These are phyloP conservation scores for Leishmania guyanensis DNA, from an alignment of 208 protist species.

Conservation along the genomic window DNA sequence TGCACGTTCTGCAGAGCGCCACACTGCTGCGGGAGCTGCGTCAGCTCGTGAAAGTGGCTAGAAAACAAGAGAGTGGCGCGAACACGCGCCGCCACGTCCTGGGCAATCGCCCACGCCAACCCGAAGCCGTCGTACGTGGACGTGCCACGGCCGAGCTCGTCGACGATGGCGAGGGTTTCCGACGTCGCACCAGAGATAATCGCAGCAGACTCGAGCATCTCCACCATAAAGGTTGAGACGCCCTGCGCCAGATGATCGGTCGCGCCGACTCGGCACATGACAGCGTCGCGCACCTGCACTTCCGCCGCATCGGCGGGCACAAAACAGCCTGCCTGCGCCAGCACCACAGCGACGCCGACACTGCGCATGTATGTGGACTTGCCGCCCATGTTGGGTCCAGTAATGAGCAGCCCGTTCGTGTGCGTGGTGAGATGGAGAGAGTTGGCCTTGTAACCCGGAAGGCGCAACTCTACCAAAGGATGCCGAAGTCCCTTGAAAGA, in stretches of 20 bases:
- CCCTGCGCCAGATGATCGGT: constrained; percentile 95
- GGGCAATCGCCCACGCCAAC: constrained; percentile 98
- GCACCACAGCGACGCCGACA: constrained; percentile 95
- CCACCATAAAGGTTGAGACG: constrained; percentile 99
- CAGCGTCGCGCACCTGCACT: constrained; percentile 89
- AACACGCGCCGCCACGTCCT: constrained; percentile 91
- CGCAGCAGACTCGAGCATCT: constrained; percentile 99
- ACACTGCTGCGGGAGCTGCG: constrained; percentile 79
- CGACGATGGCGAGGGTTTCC: constrained; percentile 98
- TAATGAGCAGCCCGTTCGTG: constrained; percentile 86
- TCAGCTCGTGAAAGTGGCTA: constrained; percentile 99
- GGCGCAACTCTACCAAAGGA: constrained; percentile 88
- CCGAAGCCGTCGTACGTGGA: constrained; percentile 99
- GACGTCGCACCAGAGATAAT: constrained; percentile 95
- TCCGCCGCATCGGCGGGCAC: constrained; percentile 95
- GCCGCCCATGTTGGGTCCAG: constrained; percentile 97
- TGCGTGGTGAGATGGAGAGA: constrained; percentile 75
- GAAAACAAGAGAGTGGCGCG: constrained; percentile 96
- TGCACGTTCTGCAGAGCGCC: constrained; percentile 71
- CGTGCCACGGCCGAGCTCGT: constrained; percentile 99
- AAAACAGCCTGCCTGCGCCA: constrained; percentile 99
- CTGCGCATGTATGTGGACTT: constrained; percentile 99
- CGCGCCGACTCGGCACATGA: constrained; percentile 99
- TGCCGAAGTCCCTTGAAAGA: constrained; percentile 81
- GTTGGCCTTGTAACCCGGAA: constrained; percentile 80